Evolutionary conservation across 441 rosid species (phyloP).

Genomic region (Pelargonium citronellum): DNA sequence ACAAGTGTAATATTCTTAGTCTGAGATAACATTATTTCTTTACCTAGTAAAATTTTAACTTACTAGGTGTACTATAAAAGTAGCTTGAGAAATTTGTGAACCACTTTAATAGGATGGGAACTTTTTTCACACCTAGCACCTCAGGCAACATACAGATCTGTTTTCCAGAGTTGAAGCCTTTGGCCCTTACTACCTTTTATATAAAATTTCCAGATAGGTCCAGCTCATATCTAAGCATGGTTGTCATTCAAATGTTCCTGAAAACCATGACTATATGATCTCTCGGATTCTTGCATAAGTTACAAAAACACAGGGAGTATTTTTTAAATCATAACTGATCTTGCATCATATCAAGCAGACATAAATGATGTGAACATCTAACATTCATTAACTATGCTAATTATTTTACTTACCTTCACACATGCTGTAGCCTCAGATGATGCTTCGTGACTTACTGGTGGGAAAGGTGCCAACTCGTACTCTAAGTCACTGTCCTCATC

Average conservation of each 20-base stretch:
- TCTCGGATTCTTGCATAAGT: neutral
- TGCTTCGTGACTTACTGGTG: neutral
- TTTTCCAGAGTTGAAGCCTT: neutral
- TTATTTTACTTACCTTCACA: conserved; percentile 2
- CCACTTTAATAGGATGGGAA: neutral
- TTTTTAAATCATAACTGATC: neutral
- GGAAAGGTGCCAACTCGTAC: neutral
- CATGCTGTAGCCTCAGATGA: neutral
- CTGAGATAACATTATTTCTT: neutral
- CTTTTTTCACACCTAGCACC: neutral
- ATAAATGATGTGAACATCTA: neutral
- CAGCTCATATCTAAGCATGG: too few relatives aligned
- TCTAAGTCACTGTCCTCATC: neutral
- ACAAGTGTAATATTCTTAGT: neutral
- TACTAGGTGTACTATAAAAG: conserved; percentile 1
- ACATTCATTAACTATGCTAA: neutral
- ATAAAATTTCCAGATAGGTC: neutral
- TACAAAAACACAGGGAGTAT: neutral
- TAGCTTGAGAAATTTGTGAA: neutral
- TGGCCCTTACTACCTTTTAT: neutral
- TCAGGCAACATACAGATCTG: neutral
- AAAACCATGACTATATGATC: neutral
- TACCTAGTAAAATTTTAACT: neutral
- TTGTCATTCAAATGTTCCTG: neutral
- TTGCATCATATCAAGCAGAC: neutral